Evolutionary conservation across 257 asterid genomes (phyloP), one percentile per base, ranked within the genome.

Genomic region (Lantana camara): DNA sequence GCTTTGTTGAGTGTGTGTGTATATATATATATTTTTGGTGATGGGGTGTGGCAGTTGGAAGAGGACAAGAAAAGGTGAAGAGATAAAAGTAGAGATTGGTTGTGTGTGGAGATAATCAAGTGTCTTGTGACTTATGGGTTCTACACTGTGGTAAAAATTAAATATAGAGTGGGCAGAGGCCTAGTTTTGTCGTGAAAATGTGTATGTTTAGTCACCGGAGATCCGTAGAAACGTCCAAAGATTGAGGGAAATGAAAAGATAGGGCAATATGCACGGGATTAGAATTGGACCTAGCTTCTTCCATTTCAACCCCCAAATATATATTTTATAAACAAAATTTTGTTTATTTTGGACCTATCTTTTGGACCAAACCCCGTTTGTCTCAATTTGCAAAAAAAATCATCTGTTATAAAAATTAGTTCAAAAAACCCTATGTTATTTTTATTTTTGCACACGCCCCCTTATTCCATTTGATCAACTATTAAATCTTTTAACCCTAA

Each of bases 51-150:
- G 71, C 44, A 41, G 67, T 69, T 65, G 53, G 47, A 65, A 69
- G 56, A 73, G 44, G 56, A 59, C 71, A 61, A 73, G 54, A 42
- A 13, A n/a, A 27, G 32, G 27, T 50, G 55, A 56, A 63, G 64
- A 32, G 75, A 75, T 70, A 70, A 32, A 71, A 48, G 19, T 24
- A 17, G n/a, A n/a, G n/a, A n/a, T n/a, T n/a, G 48, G 64, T 74
- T 49, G 70, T 75, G 64, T 79, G 82, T 79, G 85, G 75, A 69
- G 73, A 73, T 66, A 29, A 59, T 47, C 9, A 45, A 48, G 56
- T 58, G 63, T 23, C 68, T 63, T 55, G 77, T 66, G 74, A 73
- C 32, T n/a, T n/a, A 35, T 44, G 14, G 16, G 52, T 52, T 27
- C 21, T 15, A 13, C 20, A 12, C 22, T 45, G 17, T 42, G 69